A percentile compares a stretch with the other conserved stretches of the same genome.
Evolutionary conservation across 495 filamentous ascomycete species (phyloP).

Genomic region (Oleoguttula mirabilis): DNA sequence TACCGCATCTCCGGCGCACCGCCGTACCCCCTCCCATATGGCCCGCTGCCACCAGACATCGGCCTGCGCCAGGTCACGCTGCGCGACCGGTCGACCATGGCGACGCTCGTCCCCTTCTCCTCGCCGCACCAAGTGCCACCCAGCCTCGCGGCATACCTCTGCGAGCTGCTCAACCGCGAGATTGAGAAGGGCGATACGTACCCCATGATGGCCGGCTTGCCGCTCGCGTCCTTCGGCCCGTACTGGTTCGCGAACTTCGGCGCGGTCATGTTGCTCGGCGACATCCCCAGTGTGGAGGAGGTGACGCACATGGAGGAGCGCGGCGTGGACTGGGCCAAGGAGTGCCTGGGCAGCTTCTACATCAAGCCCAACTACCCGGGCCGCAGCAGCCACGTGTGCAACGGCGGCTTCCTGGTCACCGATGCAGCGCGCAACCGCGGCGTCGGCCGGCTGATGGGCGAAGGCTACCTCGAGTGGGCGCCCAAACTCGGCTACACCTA

Average conservation of each 20-base stretch:
- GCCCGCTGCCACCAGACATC: conserved; percentile 56
- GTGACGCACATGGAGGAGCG: conserved; percentile 40
- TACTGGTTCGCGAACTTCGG: conserved; percentile 97
- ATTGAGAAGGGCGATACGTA: conserved; percentile 96
- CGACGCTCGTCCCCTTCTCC: conserved; percentile 79
- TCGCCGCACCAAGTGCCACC: conserved; percentile 61
- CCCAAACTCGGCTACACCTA: conserved; percentile 89
- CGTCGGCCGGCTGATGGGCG: conserved; percentile 86
- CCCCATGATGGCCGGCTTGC: conserved; percentile 71
- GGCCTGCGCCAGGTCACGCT: conserved; percentile 75
- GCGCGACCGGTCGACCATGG: conserved; percentile 77
- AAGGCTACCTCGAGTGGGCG: conserved; percentile 89
- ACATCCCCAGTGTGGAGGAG: conserved; percentile 55
- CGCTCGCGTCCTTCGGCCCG: conserved; percentile 59
- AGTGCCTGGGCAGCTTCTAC: conserved; percentile 90
- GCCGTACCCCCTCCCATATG: conserved; percentile 52
- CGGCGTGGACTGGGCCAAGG: conserved; percentile 65
- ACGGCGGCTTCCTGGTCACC: conserved; percentile 88
- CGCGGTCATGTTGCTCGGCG: conserved; percentile 83
- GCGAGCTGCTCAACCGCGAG: conserved; percentile 79
- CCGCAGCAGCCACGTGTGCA: conserved; percentile 90
- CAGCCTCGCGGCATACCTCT: conserved; percentile 66
- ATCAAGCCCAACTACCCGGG: conserved; percentile 97
- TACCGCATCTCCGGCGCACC: conserved; percentile 48
- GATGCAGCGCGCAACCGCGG: conserved; percentile 80